These are phyloP conservation scores for Exophiala lecanii-corni DNA, from an alignment of 2,329 filamentous ascomycete genomes.

Conservation along the genomic window DNA sequence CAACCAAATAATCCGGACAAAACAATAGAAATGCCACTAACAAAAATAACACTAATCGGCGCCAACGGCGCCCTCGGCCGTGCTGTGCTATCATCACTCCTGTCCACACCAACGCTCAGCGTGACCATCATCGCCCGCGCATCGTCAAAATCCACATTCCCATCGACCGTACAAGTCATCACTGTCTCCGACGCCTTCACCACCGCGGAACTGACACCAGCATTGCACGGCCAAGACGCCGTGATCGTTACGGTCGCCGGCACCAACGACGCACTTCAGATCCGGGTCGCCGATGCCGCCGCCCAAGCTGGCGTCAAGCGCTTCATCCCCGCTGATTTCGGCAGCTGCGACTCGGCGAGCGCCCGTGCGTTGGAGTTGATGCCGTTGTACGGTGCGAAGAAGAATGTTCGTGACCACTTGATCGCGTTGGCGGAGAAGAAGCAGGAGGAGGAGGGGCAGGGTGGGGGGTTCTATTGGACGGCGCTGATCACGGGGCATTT, in stretches of 20 bases:
- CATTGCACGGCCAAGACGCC: constrained; percentile 9
- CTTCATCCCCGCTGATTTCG: constrained; percentile 16
- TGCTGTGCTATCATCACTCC: constrained; percentile 6
- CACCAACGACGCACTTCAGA: constrained; percentile 5
- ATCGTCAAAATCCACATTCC: constrained; percentile 8
- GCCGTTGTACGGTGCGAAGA: constrained; percentile 31
- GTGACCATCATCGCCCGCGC: constrained; percentile 8
- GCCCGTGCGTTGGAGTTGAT: constrained; percentile 24
- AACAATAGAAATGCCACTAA: not conserved
- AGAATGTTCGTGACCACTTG: constrained; percentile 28
- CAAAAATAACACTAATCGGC: not conserved
- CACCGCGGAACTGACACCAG: constrained; percentile 5
- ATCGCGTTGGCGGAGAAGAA: not conserved
- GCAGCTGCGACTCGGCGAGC: constrained; percentile 10
- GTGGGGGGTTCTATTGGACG: constrained; percentile 11
- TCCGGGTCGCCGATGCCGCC: constrained; percentile 9
- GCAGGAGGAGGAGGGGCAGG: not conserved
- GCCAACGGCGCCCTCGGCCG: constrained; percentile 1
- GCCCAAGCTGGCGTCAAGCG: constrained; percentile 9
- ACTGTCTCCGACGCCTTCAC: constrained; percentile 6
- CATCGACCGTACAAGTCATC: constrained; percentile 1
- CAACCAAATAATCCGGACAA: too few species aligned
- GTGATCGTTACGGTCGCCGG: constrained; percentile 8
- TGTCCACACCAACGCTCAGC: constrained; percentile 1
- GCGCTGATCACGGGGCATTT: constrained; percentile 13